phyloP scores from a whole-genome alignment of 345 rosid species.

The Eucalyptus curtisii region DNA sequence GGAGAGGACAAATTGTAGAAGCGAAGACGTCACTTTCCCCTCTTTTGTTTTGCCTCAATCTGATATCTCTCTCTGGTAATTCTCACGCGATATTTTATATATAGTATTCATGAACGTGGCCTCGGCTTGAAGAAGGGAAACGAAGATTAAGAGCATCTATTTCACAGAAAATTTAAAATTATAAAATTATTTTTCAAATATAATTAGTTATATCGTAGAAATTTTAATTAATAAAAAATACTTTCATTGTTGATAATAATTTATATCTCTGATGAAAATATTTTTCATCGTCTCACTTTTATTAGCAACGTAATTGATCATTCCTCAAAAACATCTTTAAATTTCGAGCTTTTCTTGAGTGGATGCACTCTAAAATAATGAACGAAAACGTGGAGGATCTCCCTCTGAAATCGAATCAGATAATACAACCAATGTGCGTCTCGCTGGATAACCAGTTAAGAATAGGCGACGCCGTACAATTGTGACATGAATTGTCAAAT shows the following conservation, averaged over 20 bases:
- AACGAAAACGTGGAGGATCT: neutral
- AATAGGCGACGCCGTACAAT: neutral
- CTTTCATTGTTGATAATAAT: no score
- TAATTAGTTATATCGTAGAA: no score
- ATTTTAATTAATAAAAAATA: no score
- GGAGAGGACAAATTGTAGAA: neutral
- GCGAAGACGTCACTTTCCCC: neutral
- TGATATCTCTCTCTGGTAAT: neutral
- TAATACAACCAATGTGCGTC: neutral
- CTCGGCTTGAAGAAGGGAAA: neutral
- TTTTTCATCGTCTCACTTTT: neutral
- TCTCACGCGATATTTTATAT: neutral
- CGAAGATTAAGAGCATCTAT: neutral
- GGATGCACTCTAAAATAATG: neutral
- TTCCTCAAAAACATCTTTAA: no score
- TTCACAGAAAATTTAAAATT: no score
- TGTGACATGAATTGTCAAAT: neutral
- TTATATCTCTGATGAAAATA: no score
- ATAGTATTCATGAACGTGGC: neutral
- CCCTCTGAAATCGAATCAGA: neutral
- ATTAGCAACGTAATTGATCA: no score
- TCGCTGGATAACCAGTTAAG: neutral
- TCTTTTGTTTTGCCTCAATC: neutral
- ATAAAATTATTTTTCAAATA: no score
- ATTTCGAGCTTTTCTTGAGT: no score